Percentiles rank a stretch among this genome's conserved stretches.
phyloP scores from a whole-genome alignment of 1,284 basidiomycete genomes.

The Butyriboletus pseudospeciosus region DNA sequence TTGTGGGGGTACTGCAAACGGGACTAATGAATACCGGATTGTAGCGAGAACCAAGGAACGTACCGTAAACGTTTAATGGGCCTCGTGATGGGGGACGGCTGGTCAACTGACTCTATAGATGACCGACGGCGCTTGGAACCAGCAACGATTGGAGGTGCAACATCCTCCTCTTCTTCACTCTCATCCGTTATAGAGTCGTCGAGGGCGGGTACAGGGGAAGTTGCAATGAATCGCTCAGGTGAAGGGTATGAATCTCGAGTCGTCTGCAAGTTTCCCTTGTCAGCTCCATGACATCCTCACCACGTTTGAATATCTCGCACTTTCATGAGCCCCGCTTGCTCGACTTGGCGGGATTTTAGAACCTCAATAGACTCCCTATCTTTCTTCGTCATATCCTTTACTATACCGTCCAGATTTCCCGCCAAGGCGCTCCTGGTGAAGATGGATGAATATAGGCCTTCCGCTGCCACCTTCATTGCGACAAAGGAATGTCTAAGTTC shows the following conservation, averaged over 20 bases:
- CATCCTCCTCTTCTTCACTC: slow-evolving; percentile 10
- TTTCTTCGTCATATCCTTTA: slow-evolving; percentile 26
- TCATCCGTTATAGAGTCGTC: slow-evolving; percentile 3
- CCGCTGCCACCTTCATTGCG: slow-evolving; percentile 32
- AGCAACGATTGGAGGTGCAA: slow-evolving; percentile 10
- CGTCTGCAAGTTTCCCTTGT: too few relatives aligned
- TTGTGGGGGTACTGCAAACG: slow-evolving; percentile 1
- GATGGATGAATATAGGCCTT: slow-evolving; percentile 32
- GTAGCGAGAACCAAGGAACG: neutral
- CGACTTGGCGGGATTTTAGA: too few relatives aligned
- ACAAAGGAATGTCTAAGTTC: slow-evolving; percentile 32
- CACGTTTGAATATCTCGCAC: too few relatives aligned
- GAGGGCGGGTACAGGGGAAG: slow-evolving; percentile 6
- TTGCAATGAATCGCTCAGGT: neutral
- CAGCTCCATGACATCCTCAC: too few relatives aligned
- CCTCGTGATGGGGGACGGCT: neutral
- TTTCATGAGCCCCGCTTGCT: too few relatives aligned
- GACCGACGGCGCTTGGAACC: slow-evolving; percentile 23
- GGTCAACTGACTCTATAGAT: slow-evolving; percentile 2
- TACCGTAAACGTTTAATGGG: slow-evolving; percentile 30
- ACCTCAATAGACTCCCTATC: too few relatives aligned
- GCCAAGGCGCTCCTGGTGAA: slow-evolving; percentile 28
- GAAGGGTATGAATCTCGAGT: slow-evolving; percentile 12
- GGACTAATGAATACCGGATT: neutral
- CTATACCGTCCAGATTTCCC: slow-evolving; percentile 23